Base-by-base conservation (phyloP, 768 basidiomycete genomes). In the Lentinus tigrinus region DNA sequence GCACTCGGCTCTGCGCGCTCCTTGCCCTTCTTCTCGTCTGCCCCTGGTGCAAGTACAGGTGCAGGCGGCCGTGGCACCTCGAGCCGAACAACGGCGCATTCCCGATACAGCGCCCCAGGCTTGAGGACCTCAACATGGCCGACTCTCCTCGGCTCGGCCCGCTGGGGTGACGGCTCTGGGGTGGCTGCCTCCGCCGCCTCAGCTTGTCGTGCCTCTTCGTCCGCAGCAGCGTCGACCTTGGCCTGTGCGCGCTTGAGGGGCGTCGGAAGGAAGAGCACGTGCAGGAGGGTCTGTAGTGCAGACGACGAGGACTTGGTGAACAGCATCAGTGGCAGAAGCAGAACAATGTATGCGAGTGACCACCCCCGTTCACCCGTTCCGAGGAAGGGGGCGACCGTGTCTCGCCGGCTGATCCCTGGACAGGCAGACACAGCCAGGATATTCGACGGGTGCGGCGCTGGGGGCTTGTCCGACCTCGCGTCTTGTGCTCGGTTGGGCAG, bases 241-340 rank as follows among this genome's bases (percentile, higher is more conserved):
- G 66, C 66, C 28, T 65, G 58, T 6, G 65, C 64, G 16, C 69
- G 73, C 70, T 89, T 91, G 74, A 89, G 85, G 3, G 89, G 89
- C 3, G 88, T 90, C 0, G 91, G 91, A 16, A 93, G 79, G 70
- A 91, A 94, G 14, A 96, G 80, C 0, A 81, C 87, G 60, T 93
- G 93, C 3, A 95, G 72, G n/a, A 94, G 75, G 3, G 85, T 81
- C 68, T 96, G 91, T n/a, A 89, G 74, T 0, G 87, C 75, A 8
- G 83, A 74, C 3, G 61, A 67, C 1, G 91, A 80, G 0, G 87
- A 83, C 65, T 95, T 95, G 5, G 86, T 82, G 63, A 90, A 69
- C 42, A 95, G 63, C 24, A 85, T 76, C 17, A 93, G 73, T 4
- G 93, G 42, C 0, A 91, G 92, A 57, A 85, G 85, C 7, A 86